Evolutionary conservation across 2,329 filamentous ascomycete species (phyloP).

Genomic region (Teratosphaeria destructans): DNA sequence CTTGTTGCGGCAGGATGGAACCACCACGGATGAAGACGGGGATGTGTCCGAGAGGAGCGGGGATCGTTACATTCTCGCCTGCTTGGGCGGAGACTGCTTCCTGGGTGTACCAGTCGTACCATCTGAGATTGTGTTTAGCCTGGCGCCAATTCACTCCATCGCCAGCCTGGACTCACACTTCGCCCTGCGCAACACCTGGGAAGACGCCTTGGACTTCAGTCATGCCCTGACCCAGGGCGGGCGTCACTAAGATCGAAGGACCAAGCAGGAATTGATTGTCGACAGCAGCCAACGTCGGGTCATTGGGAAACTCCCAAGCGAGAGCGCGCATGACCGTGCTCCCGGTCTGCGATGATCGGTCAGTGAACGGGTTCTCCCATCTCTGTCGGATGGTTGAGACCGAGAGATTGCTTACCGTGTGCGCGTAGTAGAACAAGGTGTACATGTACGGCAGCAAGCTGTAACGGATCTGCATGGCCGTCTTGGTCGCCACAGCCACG

Average conservation of each 20-base stretch:
- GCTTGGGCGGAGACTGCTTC: constrained; percentile 41
- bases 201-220: constrained; percentile 57
- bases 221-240: constrained; percentile 54
- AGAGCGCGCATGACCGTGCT: constrained; percentile 63
- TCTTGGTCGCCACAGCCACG: constrained; percentile 8
- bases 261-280: constrained; percentile 67
- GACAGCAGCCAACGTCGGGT: constrained; percentile 54
- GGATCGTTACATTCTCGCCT: constrained; percentile 49
- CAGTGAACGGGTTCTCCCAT: neutral
- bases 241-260: constrained; percentile 53
- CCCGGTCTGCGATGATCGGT: constrained; percentile 36
- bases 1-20: constrained; percentile 55
- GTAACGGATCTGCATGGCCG: constrained; percentile 57
- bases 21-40: constrained; percentile 63
- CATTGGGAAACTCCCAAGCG: constrained; percentile 63
- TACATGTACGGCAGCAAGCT: constrained; percentile 65
- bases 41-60: constrained; percentile 56
- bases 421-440: constrained; percentile 58
- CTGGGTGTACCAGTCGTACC: constrained; percentile 76
- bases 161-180: constrained; percentile 25
- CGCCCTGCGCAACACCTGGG: constrained; percentile 50
- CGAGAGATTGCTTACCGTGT: constrained; percentile 45
- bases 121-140: constrained; percentile 23
- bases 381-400: no score
- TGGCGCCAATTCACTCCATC: neutral